Percentiles rank a stretch among this genome's conserved stretches.
These are phyloP conservation scores for Gonium pectorale DNA, from an alignment of 139 green algal species.

Conservation along the genomic window DNA sequence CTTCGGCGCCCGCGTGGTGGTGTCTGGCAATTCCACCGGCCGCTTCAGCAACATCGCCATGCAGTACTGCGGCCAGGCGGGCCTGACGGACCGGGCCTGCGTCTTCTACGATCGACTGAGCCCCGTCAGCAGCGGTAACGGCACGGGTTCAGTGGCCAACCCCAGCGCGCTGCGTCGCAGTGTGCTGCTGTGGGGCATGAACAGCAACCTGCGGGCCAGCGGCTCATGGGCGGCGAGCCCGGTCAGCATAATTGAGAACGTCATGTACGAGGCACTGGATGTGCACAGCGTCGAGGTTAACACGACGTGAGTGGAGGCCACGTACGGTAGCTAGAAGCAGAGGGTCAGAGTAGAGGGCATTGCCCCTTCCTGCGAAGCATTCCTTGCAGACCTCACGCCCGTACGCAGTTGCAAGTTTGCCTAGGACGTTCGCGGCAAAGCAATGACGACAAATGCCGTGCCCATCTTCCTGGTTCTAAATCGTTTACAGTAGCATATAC, in stretches of 20 bases:
- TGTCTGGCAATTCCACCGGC: slow-evolving; percentile 22
- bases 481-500: too few species aligned
- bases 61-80: slow-evolving; percentile 50
- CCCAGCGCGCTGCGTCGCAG: slow-evolving; percentile 34
- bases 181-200: slow-evolving; percentile 42
- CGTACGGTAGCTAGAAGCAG: too few species aligned
- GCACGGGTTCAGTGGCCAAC: too few species aligned
- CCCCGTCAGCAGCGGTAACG: too few species aligned
- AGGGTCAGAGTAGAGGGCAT: too few species aligned
- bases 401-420: too few species aligned
- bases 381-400: too few species aligned
- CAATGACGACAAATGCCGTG: too few species aligned
- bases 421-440: too few species aligned
- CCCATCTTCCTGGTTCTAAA: too few species aligned
- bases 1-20: slow-evolving; percentile 46
- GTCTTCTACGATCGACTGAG: slow-evolving; percentile 26
- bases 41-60: slow-evolving; percentile 23
- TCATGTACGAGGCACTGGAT: slow-evolving; percentile 36
- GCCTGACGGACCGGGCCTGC: slow-evolving; percentile 27
- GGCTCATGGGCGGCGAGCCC: neutral
- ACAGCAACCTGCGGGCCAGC: slow-evolving; percentile 30
- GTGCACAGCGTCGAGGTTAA: neutral
- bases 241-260: neutral
- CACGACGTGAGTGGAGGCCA: slow-evolving; percentile 22
- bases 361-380: too few species aligned